phyloP scores from a whole-genome alignment of 2,329 filamentous ascomycete species.

The Penicillium hordei region DNA sequence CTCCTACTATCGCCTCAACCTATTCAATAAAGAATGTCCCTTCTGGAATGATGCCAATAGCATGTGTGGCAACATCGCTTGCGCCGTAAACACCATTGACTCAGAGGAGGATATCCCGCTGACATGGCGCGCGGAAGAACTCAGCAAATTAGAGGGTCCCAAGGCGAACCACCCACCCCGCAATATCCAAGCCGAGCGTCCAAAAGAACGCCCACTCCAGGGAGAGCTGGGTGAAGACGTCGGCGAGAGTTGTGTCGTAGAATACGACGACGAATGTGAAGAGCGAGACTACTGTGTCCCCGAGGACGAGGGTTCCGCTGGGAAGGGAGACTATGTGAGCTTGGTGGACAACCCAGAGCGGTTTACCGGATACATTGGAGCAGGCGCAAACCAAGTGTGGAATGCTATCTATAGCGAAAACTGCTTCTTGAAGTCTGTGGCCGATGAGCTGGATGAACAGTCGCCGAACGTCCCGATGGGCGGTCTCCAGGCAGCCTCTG shows the following conservation, averaged over 20 bases:
- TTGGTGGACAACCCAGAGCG: slow-evolving; percentile 89
- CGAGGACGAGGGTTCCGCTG: slow-evolving; percentile 82
- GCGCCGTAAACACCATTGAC: slow-evolving; percentile 90
- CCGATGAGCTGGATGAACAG: slow-evolving; percentile 27
- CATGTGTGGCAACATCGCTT: slow-evolving; percentile 96
- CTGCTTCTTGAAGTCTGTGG: slow-evolving; percentile 68
- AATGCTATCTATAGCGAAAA: slow-evolving; percentile 96
- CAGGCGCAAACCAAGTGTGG: slow-evolving; percentile 87
- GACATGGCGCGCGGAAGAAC: slow-evolving; percentile 87
- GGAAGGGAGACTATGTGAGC: slow-evolving; percentile 95
- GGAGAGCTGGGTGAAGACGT: slow-evolving; percentile 82
- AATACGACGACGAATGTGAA: slow-evolving; percentile 97
- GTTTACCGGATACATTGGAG: slow-evolving; percentile 89
- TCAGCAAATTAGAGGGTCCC: slow-evolving; percentile 89
- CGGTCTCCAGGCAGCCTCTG: slow-evolving; percentile 57
- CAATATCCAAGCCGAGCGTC: slow-evolving; percentile 67
- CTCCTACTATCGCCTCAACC: slow-evolving; percentile 91
- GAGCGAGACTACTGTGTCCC: slow-evolving; percentile 95
- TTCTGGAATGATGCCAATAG: slow-evolving; percentile 94
- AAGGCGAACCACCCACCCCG: slow-evolving; percentile 84
- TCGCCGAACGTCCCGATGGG: slow-evolving; percentile 39
- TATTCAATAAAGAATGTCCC: slow-evolving; percentile 91
- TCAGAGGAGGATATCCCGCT: slow-evolving; percentile 91
- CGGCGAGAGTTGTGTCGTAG: slow-evolving; percentile 92
- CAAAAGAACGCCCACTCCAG: slow-evolving; percentile 70